Conservation (phyloP, 306 rosid genomes). For the Quercus rubra region DNA sequence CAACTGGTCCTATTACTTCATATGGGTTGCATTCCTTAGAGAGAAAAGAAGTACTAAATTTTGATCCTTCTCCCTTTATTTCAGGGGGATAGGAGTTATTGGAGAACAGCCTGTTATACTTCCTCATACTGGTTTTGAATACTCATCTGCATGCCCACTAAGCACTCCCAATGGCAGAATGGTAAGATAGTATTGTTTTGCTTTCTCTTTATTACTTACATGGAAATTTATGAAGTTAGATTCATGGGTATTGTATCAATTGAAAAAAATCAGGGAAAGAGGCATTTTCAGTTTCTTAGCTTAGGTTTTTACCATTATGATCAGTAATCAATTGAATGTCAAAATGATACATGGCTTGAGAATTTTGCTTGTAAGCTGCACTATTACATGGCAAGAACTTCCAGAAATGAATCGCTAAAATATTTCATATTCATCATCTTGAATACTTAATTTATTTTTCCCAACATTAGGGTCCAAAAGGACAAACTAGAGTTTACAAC, state of each 20-base stretch:
- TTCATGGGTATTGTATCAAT: neutral
- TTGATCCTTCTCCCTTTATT: constrained; percentile 1
- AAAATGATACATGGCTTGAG: neutral
- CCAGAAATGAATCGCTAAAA: neutral
- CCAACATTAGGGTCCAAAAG: neutral
- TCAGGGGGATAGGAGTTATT: constrained; percentile 93
- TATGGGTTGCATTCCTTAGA: neutral
- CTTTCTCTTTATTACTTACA: neutral
- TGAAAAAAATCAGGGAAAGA: neutral
- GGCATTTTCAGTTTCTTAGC: neutral
- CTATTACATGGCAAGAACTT: neutral
- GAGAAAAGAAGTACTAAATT: neutral
- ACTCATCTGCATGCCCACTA: constrained; percentile 94
- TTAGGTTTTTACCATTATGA: neutral
- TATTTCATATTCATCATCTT: neutral
- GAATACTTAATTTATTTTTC: neutral
- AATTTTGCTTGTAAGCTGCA: neutral
- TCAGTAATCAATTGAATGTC: neutral
- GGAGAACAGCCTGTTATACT: constrained; percentile 95
- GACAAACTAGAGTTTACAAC: neutral
- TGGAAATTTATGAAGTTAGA: neutral
- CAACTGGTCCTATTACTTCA: neutral
- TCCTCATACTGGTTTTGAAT: constrained; percentile 84
- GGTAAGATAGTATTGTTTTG: constrained; percentile 47
- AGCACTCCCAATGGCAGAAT: constrained; percentile 88